Percentiles rank a stretch among this genome's conserved stretches.
These are phyloP conservation scores for Microcera coccophila DNA, from an alignment of 2,329 filamentous ascomycete genomes.

Conservation along the genomic window DNA sequence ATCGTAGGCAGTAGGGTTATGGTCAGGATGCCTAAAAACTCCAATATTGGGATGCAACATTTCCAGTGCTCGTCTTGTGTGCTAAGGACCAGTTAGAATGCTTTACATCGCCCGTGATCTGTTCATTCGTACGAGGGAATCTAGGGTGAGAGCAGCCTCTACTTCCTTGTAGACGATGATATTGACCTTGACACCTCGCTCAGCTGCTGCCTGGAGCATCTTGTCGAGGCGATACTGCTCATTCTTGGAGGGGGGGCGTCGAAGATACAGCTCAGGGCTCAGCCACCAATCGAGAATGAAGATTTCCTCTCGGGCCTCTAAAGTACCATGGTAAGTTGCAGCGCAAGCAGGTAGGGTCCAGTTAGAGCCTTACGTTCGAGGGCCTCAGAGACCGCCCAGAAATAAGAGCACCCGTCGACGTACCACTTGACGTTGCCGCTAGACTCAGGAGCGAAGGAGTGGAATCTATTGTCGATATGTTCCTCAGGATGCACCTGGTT, in stretches of 20 bases:
- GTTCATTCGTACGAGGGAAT: slow-evolving; percentile 38
- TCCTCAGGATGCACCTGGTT: slow-evolving; percentile 40
- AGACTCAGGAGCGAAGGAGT: slow-evolving; percentile 69
- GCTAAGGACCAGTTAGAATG: slow-evolving; percentile 39
- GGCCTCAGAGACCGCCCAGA: slow-evolving; percentile 78
- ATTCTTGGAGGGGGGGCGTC: slow-evolving; percentile 75
- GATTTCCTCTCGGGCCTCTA: slow-evolving; percentile 68
- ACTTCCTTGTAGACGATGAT: slow-evolving; percentile 94
- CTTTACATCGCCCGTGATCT: neutral
- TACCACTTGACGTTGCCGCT: slow-evolving; percentile 81
- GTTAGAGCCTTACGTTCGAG: slow-evolving; percentile 53
- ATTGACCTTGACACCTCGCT: slow-evolving; percentile 78
- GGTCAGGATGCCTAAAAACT: slow-evolving; percentile 88
- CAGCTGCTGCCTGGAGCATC: slow-evolving; percentile 75
- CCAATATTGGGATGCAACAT: slow-evolving; percentile 76
- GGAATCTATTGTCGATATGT: slow-evolving; percentile 51
- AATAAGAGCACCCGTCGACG: slow-evolving; percentile 79
- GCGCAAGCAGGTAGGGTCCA: slow-evolving; percentile 2
- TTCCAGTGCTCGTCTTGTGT: slow-evolving; percentile 78
- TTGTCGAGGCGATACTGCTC: slow-evolving; percentile 80
- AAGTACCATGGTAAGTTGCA: neutral
- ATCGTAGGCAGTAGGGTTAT: slow-evolving; percentile 69
- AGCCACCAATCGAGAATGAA: slow-evolving; percentile 92
- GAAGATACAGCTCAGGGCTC: slow-evolving; percentile 81
- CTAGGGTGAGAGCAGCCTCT: slow-evolving; percentile 67